Percentiles rank a stretch among this genome's conserved stretches.
Conservation (phyloP, 2,329 filamentous ascomycete genomes). For the Beauveria varroae region DNA sequence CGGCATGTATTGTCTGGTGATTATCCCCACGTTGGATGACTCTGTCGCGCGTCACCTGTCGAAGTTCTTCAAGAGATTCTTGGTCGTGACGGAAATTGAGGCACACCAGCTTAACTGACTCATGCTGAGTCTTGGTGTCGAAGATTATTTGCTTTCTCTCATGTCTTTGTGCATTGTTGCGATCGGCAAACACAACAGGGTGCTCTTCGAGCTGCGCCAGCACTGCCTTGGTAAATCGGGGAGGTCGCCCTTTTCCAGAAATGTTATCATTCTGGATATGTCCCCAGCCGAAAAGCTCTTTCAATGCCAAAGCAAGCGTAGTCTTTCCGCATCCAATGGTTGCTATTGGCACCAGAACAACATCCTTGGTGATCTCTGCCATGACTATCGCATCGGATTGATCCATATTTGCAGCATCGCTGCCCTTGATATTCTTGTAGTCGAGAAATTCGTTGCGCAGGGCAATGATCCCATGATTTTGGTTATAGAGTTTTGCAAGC, state of each 20-base stretch:
- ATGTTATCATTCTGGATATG: conserved; percentile 98
- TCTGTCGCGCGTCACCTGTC: conserved; percentile 65
- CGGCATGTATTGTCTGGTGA: conserved; percentile 93
- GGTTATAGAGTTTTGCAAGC: conserved; percentile 64
- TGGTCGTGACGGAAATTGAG: conserved; percentile 84
- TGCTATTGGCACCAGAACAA: conserved; percentile 83
- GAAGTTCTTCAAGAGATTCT: conserved; percentile 64
- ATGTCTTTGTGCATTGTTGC: conserved; percentile 85
- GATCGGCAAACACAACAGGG: conserved; percentile 77
- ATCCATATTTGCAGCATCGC: conserved; percentile 77
- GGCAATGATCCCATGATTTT: conserved; percentile 92
- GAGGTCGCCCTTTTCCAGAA: conserved; percentile 66
- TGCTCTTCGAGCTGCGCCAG: conserved; percentile 55
- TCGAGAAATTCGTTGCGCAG: conserved; percentile 82
- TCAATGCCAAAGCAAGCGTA: conserved; percentile 74
- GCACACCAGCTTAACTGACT: conserved; percentile 67
- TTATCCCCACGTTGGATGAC: conserved; percentile 87
- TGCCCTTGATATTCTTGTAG: conserved; percentile 75
- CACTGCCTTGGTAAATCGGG: conserved; percentile 67
- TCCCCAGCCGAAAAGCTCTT: conserved; percentile 81
- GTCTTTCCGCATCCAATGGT: conserved; percentile 97
- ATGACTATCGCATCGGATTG: conserved; percentile 38
- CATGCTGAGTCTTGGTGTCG: conserved; percentile 60
- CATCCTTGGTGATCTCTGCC: conserved; percentile 53
- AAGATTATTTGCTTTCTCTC: conserved; percentile 83